Conservation (phyloP, 2,329 filamentous ascomycete genomes). For the Didymella arachidicola region DNA sequence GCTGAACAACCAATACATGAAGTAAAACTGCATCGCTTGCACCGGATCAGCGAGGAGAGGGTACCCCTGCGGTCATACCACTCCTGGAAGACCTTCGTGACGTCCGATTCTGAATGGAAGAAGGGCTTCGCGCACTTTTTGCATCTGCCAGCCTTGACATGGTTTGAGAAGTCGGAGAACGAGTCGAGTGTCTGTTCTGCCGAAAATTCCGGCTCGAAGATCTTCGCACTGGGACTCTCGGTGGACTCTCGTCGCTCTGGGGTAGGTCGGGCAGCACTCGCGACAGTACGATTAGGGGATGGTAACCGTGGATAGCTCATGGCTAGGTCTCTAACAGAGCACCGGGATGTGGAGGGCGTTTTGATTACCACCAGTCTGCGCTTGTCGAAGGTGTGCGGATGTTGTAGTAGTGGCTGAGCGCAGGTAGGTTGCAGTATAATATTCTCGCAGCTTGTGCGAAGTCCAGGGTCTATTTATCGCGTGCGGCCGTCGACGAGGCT, state of each 20-base stretch:
- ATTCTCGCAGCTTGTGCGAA: not conserved
- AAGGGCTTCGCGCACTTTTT: slow-evolving; percentile 17
- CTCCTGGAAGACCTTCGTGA: slow-evolving; percentile 22
- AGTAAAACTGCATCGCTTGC: slow-evolving; percentile 24
- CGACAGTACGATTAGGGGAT: not conserved
- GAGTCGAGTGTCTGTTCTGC: slow-evolving; percentile 8
- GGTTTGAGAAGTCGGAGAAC: slow-evolving; percentile 22
- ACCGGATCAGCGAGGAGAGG: slow-evolving; percentile 27
- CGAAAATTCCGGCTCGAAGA: slow-evolving; percentile 7
- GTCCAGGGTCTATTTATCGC: not conserved
- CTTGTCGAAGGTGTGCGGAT: not conserved
- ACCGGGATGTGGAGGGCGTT: not conserved
- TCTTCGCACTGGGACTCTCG: not conserved
- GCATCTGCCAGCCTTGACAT: slow-evolving; percentile 25
- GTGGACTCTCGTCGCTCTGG: not conserved
- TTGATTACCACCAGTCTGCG: not conserved
- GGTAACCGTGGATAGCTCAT: not conserved
- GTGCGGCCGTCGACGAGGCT: not conserved
- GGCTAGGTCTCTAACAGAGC: not conserved
- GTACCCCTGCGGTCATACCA: slow-evolving; percentile 23
- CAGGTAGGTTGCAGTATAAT: not conserved
- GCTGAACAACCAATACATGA: slow-evolving; percentile 32
- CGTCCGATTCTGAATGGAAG: slow-evolving; percentile 22
- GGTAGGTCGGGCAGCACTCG: not conserved
- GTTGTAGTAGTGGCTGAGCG: not conserved